Percentiles rank a stretch among this genome's conserved stretches.
phyloP scores from a whole-genome alignment of 2,329 filamentous ascomycete species.

The Aspergillus fijiensis region DNA sequence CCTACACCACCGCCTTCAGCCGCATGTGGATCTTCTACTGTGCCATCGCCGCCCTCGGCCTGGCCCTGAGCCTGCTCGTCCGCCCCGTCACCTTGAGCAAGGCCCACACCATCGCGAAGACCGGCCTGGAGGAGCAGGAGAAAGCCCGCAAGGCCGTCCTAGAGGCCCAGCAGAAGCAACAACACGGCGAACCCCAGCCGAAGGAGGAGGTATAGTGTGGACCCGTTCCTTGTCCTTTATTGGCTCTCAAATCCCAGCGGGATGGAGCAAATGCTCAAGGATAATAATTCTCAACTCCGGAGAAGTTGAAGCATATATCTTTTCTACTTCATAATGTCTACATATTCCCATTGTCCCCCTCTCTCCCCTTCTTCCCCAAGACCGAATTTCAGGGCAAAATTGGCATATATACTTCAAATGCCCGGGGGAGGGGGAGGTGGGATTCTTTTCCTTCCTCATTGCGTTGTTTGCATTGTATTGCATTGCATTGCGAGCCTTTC shows the following conservation, averaged over 20 bases:
- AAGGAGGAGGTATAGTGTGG: slow-evolving; percentile 41
- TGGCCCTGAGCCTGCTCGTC: slow-evolving; percentile 43
- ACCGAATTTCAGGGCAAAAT: no score
- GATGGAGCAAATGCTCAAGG: no score
- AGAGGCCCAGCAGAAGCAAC: slow-evolving; percentile 39
- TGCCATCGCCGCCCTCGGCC: slow-evolving; percentile 34
- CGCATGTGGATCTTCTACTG: slow-evolving; percentile 55
- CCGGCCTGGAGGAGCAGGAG: slow-evolving; percentile 47
- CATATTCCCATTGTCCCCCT: not conserved
- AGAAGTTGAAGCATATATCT: not conserved
- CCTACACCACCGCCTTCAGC: slow-evolving; percentile 45
- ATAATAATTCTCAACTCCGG: no score
- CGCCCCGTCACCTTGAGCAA: slow-evolving; percentile 39
- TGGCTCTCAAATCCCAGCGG: no score
- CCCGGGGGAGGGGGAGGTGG: no score
- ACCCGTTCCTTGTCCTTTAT: not conserved
- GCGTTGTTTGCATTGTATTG: no score
- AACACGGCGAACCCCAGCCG: slow-evolving; percentile 60
- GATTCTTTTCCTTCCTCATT: no score
- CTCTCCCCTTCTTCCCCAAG: not conserved
- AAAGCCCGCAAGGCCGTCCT: slow-evolving; percentile 39
- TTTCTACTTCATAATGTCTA: not conserved
- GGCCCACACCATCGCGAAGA: slow-evolving; percentile 46
- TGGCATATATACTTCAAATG: no score
- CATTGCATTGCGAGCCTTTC: no score